Conservation (phyloP, 768 basidiomycete genomes). For the Trametes gibbosa region DNA sequence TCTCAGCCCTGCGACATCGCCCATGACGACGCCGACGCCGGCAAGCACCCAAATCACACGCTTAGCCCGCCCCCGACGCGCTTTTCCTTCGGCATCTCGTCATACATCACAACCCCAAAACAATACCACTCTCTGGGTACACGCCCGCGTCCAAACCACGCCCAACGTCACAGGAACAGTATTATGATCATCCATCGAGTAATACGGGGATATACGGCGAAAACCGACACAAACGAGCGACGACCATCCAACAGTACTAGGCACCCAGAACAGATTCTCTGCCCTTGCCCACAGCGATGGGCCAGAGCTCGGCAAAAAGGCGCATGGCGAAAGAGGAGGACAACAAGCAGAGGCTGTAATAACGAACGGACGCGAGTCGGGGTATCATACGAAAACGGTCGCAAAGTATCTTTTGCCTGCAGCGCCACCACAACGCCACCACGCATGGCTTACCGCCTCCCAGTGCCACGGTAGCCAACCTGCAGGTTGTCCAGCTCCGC, state of each 20-base stretch:
- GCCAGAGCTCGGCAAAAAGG: neutral
- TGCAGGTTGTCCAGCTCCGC: conserved; percentile 88
- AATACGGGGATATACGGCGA: conserved; percentile 2
- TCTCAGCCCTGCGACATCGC: too few species aligned
- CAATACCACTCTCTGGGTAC: too few species aligned
- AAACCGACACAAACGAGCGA: conserved; percentile 6
- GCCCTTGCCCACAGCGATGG: neutral
- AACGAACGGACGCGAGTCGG: conserved; percentile 19
- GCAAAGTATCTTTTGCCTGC: conserved; percentile 5
- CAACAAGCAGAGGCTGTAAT: conserved; percentile 14
- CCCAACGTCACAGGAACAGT: neutral
- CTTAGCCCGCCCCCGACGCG: neutral
- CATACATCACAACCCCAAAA: too few species aligned
- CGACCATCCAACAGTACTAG: conserved; percentile 3
- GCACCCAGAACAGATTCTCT: neutral
- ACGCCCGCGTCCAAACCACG: too few species aligned
- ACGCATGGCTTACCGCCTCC: conserved; percentile 45
- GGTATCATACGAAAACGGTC: conserved; percentile 14
- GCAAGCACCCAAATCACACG: neutral
- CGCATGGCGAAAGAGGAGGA: neutral
- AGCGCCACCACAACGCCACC: neutral
- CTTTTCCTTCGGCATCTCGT: too few species aligned
- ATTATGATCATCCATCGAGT: conserved; percentile 14
- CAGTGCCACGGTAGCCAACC: conserved; percentile 75
- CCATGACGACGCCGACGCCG: neutral